Evolutionary conservation across 169 alveolate genomes (phyloP), one percentile per base, ranked within the genome.

Genomic region (Besnoitia besnoiti): DNA sequence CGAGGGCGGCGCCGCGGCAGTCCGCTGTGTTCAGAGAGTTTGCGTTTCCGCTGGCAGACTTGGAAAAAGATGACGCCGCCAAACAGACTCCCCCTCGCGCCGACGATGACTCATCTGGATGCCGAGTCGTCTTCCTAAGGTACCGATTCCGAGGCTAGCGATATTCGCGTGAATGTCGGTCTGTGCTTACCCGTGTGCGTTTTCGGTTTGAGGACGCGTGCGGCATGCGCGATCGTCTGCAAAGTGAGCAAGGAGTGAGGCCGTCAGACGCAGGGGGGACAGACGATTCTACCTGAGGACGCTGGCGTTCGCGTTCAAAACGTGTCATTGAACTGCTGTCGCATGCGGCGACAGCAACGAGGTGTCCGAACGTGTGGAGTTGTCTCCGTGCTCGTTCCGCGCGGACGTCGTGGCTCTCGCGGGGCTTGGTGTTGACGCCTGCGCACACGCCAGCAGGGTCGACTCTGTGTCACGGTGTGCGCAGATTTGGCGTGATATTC

Each of bases 101-200:
- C 24, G 67, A n/a, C 67, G 24, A 16, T n/a, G 82, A 42, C 46
- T 10, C 46, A 2, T 30, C 46, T 8, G 46, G n/a, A 19, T 73
- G 82, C 82, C 82, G 82, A 19, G 82, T 73, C 46, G 82, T 73
- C 44, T 73, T 73, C 21, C 82, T 73, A 27, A 73, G 82, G 82
- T 73, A 73, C 40, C 59, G 59, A 49, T 49, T 7, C 7, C 59
- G 59, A 49, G 16, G 59, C 59, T 16, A 49, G 59, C 16, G 59
- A 49, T 49, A 49, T 49, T 7, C 59, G 59, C 16, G 7, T 10
- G 59, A 49, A 49, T 10, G 59, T 49, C 24, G 59, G 59, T 49
- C 59, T 49, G 59, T 49, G 67, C 30, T 55, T n/a, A 55, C 24
- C n/a, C n/a, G n/a, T n/a, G n/a, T n/a, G n/a, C n/a, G n/a, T n/a